A percentile compares a stretch with the other conserved stretches of the same genome.
Evolutionary conservation across 2,329 filamentous ascomycete genomes (phyloP).

Genomic region (Epichloe baconii): DNA sequence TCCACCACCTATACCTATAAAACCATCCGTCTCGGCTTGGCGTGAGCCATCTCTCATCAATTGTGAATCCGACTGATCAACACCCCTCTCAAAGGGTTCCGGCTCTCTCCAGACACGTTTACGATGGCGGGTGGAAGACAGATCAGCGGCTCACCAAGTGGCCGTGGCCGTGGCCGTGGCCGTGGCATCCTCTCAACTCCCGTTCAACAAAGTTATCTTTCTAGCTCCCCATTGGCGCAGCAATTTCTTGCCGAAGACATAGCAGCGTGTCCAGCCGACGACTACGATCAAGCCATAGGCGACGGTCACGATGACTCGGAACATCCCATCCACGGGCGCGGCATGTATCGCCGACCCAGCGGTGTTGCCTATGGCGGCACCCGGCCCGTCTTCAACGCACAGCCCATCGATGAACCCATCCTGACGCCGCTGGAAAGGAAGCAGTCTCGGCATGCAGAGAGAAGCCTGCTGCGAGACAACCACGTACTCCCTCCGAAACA

Average conservation of each 20-base stretch:
- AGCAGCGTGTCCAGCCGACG: conserved; percentile 48
- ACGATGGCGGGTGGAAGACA: conserved; percentile 3
- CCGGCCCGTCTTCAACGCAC: conserved; percentile 54
- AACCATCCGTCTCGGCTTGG: too few species aligned
- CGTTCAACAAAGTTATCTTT: conserved; percentile 26
- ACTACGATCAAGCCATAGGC: conserved; percentile 23
- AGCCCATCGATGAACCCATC: conserved; percentile 29
- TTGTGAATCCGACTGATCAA: neutral
- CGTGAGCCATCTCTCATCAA: neutral
- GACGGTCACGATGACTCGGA: conserved; percentile 21
- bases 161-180: conserved; percentile 5
- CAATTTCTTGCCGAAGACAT: conserved; percentile 53
- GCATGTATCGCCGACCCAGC: conserved; percentile 61
- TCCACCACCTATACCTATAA: too few species aligned
- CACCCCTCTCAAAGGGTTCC: neutral
- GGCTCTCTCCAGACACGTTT: neutral
- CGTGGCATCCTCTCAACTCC: conserved; percentile 3
- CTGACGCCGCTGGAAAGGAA: conserved; percentile 43
- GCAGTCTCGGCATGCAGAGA: conserved; percentile 43
- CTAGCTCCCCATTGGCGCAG: conserved; percentile 53
- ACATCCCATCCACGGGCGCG: conserved; percentile 27
- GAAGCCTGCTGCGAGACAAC: conserved; percentile 50
- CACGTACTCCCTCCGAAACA: conserved; percentile 52
- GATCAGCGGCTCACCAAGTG: conserved; percentile 3
- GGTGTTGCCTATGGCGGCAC: conserved; percentile 62